These are phyloP conservation scores for Candida pseudofarinosa DNA, from an alignment of 805 yeast species.

Conservation along the genomic window DNA sequence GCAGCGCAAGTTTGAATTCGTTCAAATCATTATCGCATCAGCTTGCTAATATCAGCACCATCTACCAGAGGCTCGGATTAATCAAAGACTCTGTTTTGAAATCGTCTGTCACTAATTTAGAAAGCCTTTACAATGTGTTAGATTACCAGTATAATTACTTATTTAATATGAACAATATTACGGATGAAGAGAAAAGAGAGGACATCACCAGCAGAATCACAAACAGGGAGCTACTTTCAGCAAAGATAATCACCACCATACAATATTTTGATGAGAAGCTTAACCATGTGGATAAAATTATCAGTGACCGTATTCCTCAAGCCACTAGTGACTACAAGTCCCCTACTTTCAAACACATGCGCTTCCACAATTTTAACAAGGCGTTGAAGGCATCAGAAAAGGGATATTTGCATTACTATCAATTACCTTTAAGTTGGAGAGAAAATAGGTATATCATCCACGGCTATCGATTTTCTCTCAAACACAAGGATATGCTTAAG, in stretches of 20 bases:
- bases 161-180: conserved; percentile 15
- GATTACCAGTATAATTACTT: conserved; percentile 40
- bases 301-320: conserved; percentile 29
- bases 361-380: conserved; percentile 36
- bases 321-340: conserved; percentile 24
- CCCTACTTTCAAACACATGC: conserved; percentile 29
- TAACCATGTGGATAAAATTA: conserved; percentile 33
- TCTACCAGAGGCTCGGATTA: conserved; percentile 31
- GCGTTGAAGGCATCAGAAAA: conserved; percentile 28
- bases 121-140: conserved; percentile 32
- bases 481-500: conserved; percentile 54
- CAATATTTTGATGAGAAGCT: conserved; percentile 41
- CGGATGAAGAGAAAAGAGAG: not conserved
- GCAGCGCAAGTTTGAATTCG: conserved; percentile 25
- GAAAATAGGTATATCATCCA: conserved; percentile 80
- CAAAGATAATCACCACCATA: conserved; percentile 38
- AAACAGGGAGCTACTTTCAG: conserved; percentile 26
- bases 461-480: conserved; percentile 80
- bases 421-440: conserved; percentile 88
- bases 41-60: conserved; percentile 24
- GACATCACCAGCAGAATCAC: conserved; percentile 10
- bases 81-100: conserved; percentile 35
- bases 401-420: conserved; percentile 70
- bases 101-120: conserved; percentile 36
- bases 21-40: conserved; percentile 25